Evolutionary conservation across 495 filamentous ascomycete species (phyloP).

Genomic region (Echria macrotheca): DNA sequence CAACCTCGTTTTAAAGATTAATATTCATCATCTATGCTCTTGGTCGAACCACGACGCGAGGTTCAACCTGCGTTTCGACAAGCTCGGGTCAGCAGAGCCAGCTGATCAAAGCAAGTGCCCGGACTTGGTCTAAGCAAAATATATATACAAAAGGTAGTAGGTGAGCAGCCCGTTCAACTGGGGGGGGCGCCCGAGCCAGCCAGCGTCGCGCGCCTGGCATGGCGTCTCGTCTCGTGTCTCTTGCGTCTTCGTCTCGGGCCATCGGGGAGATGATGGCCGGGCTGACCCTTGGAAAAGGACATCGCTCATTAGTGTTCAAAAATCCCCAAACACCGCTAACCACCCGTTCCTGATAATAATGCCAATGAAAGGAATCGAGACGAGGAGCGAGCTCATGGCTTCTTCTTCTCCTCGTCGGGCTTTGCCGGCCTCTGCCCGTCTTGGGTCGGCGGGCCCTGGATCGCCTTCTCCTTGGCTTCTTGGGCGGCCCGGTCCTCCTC

Average conservation of each 20-base stretch:
- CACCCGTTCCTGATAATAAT: slow-evolving; percentile 10
- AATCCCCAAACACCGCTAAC: slow-evolving; percentile 3
- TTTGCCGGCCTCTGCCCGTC: slow-evolving; percentile 4
- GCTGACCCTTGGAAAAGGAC: slow-evolving; percentile 4
- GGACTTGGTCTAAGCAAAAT: slow-evolving; percentile 10
- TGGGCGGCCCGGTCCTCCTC: slow-evolving; percentile 15
- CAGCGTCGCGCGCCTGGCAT: not conserved
- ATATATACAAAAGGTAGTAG: slow-evolving; percentile 12
- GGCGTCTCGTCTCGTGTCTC: slow-evolving; percentile 7
- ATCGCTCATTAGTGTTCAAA: slow-evolving; percentile 16
- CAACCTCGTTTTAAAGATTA: no score
- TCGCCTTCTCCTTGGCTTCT: slow-evolving; percentile 17
- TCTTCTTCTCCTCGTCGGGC: not conserved
- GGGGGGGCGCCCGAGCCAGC: slow-evolving; percentile 3
- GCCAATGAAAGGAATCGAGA: slow-evolving; percentile 8
- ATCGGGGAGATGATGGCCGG: not conserved
- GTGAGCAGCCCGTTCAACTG: no score
- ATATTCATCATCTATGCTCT: slow-evolving; percentile 6
- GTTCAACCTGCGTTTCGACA: slow-evolving; percentile 12
- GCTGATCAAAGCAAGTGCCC: slow-evolving; percentile 15
- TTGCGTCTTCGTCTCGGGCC: not conserved
- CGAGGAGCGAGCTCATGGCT: slow-evolving; percentile 7
- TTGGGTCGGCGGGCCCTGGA: slow-evolving; percentile 2
- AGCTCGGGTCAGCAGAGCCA: slow-evolving; percentile 7
- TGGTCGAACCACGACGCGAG: not conserved